Base-by-base conservation (phyloP, 257 asterid genomes). In the Haberlea rhodopensis region DNA sequence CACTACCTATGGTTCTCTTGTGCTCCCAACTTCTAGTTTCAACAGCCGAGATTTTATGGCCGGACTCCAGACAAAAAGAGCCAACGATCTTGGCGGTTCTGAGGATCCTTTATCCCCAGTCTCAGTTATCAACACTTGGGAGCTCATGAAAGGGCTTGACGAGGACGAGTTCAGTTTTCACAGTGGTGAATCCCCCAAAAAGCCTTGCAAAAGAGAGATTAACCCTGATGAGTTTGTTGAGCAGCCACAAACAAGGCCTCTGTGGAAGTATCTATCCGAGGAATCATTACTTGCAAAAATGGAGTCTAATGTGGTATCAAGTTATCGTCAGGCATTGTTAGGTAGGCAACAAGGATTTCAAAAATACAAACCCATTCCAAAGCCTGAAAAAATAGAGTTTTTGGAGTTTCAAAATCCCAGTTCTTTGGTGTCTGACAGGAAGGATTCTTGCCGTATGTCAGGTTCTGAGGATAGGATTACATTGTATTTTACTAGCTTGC, bases 111-210 rank as follows among this genome's bases (percentile, higher is more conserved):
- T 69, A 37, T 80, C 81, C 52, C 80, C 79, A 21, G 80, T 72
- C 66, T 72, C 79, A 4, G 77, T 78, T 52, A 73, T 81, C 76
- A 81, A 81, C 45, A 81, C 86, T 52, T 75, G 81, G 81, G 86
- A 77, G 79, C 83, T 81, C 71, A 81, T 81, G 86, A 80, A 77
- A 67, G 86, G 79, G 63, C 77, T 81, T 8, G 83, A 81, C 26
- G 79, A 81, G 61, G 32, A 68, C 16, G 83, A 67, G 11, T 59
- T 59, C 13, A 59, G 43, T 57, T 75, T 69, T 52, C 69, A 61
- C 56, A 52, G 66, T 6, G 53, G 69, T 29, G 71, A 57, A 15
- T 71, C 73, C 64, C 82, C 77, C 1, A 48, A 63, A 19, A 71
- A 51, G 52, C 28, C 28, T 10, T 15, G 21, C 56, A 53, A 11